Evolutionary conservation across 2,329 filamentous ascomycete genomes (phyloP), one percentile per base, ranked within the genome.

Genomic region (Albophoma yamanashiensis): DNA sequence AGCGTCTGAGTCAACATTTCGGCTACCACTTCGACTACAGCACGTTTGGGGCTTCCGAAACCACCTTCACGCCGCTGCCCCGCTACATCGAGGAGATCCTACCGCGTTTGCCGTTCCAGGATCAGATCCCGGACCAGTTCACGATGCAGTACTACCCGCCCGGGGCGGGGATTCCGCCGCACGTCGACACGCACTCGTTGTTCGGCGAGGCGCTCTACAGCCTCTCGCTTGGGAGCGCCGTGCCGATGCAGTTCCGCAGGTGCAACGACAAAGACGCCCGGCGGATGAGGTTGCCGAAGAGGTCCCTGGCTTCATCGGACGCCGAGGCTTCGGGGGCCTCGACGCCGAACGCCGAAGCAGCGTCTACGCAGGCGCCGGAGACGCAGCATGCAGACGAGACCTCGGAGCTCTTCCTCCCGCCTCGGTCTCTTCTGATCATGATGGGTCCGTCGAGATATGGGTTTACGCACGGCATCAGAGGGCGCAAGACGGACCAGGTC

Each of bases 121-220:
- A 63, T 1, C 73, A 77, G 0, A 74, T 73, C 0, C 81, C 81
- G 0, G 81, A 84, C 58, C 83, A 85, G 66, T 81, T 85, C 64
- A 85, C 82, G 63, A 71, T 84, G 20, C 82, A 85, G 69, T 79
- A 84, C 67, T 86, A 86, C 66, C 79, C 83, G 0, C 82, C 82
- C 0, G 83, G 83, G 7, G 74, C 79, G 0, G 83, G 83, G 1
- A 86, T 86, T 64, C 83, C 83, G 12, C 83, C 83, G 0, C 83
- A 86, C 64, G 82, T 82, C 58, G 83, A 86, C 69, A 83, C 82
- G 3, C 83, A 85, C 68, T 56, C 42, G 17, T 25, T 59, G 12
- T 61, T 47, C 36, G 60, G 55, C 60, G 55, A 61, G 58, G 43
- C 57, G 31, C 52, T 61, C 15, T 61, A 61, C 25, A 53, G 45